phyloP scores from a whole-genome alignment of 495 filamentous ascomycete species.

The Annulohypoxylon moriforme region DNA sequence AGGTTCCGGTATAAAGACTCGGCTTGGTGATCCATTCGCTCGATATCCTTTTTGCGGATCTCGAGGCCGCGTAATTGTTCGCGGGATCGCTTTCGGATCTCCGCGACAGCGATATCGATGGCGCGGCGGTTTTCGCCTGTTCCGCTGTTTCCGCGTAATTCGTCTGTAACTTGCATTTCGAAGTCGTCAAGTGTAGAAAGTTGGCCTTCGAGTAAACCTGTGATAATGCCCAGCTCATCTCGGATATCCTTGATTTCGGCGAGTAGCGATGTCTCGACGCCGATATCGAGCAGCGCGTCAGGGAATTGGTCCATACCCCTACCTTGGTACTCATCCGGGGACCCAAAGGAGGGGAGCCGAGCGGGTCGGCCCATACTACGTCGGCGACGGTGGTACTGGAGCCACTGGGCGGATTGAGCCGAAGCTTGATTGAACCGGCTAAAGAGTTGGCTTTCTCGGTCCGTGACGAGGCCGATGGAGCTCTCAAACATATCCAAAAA shows the following conservation, averaged over 20 bases:
- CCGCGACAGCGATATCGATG: conserved; percentile 52
- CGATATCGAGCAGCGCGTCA: conserved; percentile 75
- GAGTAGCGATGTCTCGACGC: conserved; percentile 71
- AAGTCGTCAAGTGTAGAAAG: conserved; percentile 65
- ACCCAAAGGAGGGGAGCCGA: conserved; percentile 37
- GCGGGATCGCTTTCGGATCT: conserved; percentile 67
- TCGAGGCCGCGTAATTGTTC: conserved; percentile 72
- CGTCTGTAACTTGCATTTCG: conserved; percentile 60
- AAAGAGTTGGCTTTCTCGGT: conserved; percentile 72
- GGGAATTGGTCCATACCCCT: conserved; percentile 62
- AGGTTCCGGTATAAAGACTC: conserved; percentile 71
- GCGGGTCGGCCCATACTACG: conserved; percentile 38
- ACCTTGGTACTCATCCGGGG: conserved; percentile 18
- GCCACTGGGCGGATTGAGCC: conserved; percentile 68
- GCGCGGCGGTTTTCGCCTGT: conserved; percentile 54
- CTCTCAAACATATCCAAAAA: conserved; percentile 80
- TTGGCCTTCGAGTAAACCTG: conserved; percentile 70
- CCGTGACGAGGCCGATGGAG: conserved; percentile 72
- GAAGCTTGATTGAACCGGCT: conserved; percentile 72
- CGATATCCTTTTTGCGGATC: conserved; percentile 71
- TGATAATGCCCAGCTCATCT: conserved; percentile 79
- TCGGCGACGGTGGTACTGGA: conserved; percentile 68
- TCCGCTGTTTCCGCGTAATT: conserved; percentile 50
- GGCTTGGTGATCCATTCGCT: conserved; percentile 76
- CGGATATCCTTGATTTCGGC: conserved; percentile 78